Conservation (phyloP, 192 early-diverging fungal species). For the Backusella macrospora region DNA sequence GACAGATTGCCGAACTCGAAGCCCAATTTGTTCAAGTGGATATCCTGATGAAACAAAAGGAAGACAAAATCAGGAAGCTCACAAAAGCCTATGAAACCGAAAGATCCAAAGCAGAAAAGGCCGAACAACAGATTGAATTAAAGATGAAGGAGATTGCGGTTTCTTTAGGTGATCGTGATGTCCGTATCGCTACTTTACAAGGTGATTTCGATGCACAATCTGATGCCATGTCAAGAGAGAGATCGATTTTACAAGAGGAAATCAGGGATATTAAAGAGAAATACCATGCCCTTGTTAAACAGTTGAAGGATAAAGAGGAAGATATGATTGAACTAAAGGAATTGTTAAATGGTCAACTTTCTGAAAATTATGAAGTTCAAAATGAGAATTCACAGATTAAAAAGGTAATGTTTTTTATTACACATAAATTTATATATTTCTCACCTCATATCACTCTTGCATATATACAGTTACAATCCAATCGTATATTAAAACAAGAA, state of each 20-base stretch:
- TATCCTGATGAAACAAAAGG: background rate
- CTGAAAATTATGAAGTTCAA: background rate
- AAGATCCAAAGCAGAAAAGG: background rate
- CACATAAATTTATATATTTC: background rate
- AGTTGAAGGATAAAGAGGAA: background rate
- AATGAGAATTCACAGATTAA: background rate
- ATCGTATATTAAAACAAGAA: constrained; percentile 19
- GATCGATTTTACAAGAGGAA: constrained; percentile 15
- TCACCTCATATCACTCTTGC: background rate
- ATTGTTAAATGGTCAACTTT: background rate
- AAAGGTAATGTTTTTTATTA: too few species aligned
- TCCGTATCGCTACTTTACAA: constrained; percentile 22
- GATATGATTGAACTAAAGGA: background rate
- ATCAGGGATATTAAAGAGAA: constrained; percentile 22
- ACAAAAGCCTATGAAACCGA: background rate
- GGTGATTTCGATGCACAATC: constrained; percentile 19
- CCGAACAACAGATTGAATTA: background rate
- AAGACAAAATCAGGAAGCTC: background rate
- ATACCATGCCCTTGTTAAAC: background rate
- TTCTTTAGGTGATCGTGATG: constrained; percentile 25
- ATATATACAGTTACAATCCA: constrained; percentile 4
- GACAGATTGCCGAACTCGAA: background rate
- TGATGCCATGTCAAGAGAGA: constrained; percentile 28
- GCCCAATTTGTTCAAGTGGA: background rate
- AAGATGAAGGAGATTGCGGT: constrained; percentile 19